Percentiles rank a stretch among this genome's conserved stretches.
Conservation (phyloP, 2,329 filamentous ascomycete species). For the Mariannaea elegans region DNA sequence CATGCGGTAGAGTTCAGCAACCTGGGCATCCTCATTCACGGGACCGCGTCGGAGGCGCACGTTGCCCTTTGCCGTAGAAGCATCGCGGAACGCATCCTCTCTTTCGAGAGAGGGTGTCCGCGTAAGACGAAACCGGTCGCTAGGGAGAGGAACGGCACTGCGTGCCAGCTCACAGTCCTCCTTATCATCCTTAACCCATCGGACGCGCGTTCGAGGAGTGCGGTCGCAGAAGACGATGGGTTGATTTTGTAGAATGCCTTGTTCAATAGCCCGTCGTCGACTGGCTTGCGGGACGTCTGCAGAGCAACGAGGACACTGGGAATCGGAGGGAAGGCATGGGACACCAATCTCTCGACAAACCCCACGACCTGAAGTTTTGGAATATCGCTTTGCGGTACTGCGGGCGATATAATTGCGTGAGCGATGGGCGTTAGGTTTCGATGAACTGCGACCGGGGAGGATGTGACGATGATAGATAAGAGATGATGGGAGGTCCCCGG, state of each 20-base stretch:
- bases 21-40: slow-evolving; percentile 45
- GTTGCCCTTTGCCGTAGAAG: slow-evolving; percentile 47
- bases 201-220: slow-evolving; percentile 25
- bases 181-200: slow-evolving; percentile 35
- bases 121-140: slow-evolving; percentile 45
- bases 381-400: slow-evolving; percentile 44
- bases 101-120: slow-evolving; percentile 54
- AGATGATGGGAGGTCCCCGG: slow-evolving; percentile 32
- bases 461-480: slow-evolving; percentile 33
- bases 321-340: slow-evolving; percentile 26
- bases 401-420: slow-evolving; percentile 44
- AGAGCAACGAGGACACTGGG: slow-evolving; percentile 26
- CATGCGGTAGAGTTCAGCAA: slow-evolving; percentile 54
- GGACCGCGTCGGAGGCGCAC: slow-evolving; percentile 37
- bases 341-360: slow-evolving; percentile 36
- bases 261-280: neutral
- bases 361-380: slow-evolving; percentile 26
- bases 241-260: neutral
- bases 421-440: slow-evolving; percentile 28
- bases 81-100: slow-evolving; percentile 57
- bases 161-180: slow-evolving; percentile 49
- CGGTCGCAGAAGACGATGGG: slow-evolving; percentile 15
- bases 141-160: slow-evolving; percentile 47
- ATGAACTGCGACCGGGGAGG: slow-evolving; percentile 12
- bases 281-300: neutral